Percentiles rank a stretch among this genome's conserved stretches.
Evolutionary conservation across 2,329 filamentous ascomycete genomes (phyloP).

Genomic region (Proliferodiscus dingleyae): DNA sequence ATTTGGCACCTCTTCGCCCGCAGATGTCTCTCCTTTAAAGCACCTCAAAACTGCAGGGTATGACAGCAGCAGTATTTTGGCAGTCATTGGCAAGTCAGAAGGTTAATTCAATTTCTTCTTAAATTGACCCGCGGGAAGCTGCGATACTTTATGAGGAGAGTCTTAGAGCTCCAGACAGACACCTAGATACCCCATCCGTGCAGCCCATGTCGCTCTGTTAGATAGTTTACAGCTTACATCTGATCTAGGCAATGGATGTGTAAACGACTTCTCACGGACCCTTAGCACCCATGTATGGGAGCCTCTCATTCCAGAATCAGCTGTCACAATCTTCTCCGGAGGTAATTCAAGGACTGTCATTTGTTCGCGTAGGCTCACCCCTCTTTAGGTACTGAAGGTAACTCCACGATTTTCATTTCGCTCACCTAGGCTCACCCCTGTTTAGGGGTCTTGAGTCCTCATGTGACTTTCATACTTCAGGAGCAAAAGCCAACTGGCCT

Average conservation of each 20-base stretch:
- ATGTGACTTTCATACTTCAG: conserved; percentile 30
- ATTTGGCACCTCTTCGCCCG: conserved; percentile 30
- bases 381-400: conserved; percentile 25
- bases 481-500: conserved; percentile 20
- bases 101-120: conserved; percentile 12
- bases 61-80: conserved; percentile 26
- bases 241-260: conserved; percentile 34
- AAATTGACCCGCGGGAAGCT: no score
- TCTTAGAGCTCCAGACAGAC: no score
- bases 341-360: conserved; percentile 5
- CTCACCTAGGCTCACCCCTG: background rate
- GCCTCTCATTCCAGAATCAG: conserved; percentile 25
- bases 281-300: conserved; percentile 31
- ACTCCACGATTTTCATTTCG: background rate
- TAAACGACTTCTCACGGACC: conserved; percentile 33
- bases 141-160: no score
- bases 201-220: no score
- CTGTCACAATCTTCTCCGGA: conserved; percentile 32
- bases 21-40: conserved; percentile 27
- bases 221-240: no score
- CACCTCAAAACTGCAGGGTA: conserved; percentile 29
- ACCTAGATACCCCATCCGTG: no score
- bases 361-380: background rate
- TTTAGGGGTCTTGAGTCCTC: conserved; percentile 27
- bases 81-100: conserved; percentile 32